Evolutionary conservation across 2,329 filamentous ascomycete genomes (phyloP).

Genomic region (Leptographium galeiforme): DNA sequence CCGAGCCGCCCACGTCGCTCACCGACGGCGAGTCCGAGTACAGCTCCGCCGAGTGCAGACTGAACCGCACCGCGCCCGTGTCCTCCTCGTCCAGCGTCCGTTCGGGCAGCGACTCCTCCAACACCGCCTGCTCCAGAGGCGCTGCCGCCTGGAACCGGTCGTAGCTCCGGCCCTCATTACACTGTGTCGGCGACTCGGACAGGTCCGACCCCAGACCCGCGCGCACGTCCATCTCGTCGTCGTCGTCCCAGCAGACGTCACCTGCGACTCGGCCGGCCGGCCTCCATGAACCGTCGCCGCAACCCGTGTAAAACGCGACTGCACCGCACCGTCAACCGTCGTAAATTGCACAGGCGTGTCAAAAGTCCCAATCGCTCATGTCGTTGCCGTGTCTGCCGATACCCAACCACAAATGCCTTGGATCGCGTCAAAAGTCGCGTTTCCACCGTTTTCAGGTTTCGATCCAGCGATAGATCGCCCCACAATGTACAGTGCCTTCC

Average conservation of each 20-base stretch:
- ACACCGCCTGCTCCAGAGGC: conserved; percentile 6
- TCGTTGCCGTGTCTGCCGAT: too few relatives aligned
- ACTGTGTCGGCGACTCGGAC: conserved; percentile 42
- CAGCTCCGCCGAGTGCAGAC: conserved; percentile 11
- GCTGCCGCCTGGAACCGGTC: conserved; percentile 21
- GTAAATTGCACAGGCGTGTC: too few relatives aligned
- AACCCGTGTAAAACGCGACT: too few relatives aligned
- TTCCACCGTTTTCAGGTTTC: too few relatives aligned
- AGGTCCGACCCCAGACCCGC: conserved; percentile 5
- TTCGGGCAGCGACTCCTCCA: conserved; percentile 11
- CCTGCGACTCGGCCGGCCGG: background rate
- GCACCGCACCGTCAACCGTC: too few relatives aligned
- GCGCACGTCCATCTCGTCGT: conserved; percentile 3
- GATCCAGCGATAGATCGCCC: too few relatives aligned
- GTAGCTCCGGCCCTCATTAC: conserved; percentile 44
- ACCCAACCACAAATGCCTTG: too few relatives aligned
- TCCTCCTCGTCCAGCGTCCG: conserved; percentile 29
- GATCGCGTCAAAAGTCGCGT: too few relatives aligned
- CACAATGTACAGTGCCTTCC: too few relatives aligned
- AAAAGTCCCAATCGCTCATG: too few relatives aligned
- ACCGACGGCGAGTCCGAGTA: conserved; percentile 21
- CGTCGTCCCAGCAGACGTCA: background rate
- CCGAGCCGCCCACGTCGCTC: background rate
- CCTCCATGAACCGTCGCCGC: too few relatives aligned
- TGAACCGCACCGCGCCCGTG: conserved; percentile 35